phyloP scores from a whole-genome alignment of 495 filamentous ascomycete genomes.

The Hypoxylon fragiforme region DNA sequence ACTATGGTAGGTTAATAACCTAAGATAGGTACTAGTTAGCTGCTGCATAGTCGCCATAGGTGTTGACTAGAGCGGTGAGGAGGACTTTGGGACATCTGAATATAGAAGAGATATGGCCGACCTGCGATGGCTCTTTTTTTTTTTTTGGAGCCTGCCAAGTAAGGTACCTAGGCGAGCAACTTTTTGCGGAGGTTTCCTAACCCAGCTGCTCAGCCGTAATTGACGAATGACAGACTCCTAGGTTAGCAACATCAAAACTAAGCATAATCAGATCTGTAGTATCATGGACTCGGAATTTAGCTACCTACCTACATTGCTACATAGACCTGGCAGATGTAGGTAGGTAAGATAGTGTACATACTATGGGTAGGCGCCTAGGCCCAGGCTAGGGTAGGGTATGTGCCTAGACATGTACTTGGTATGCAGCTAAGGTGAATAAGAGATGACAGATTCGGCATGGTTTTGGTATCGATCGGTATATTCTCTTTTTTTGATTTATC shows the following conservation, averaged over 20 bases:
- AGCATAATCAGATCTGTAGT: constrained; percentile 9
- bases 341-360: too few species aligned
- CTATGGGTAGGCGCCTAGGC: too few species aligned
- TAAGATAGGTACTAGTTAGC: background rate
- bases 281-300: constrained; percentile 28
- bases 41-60: background rate
- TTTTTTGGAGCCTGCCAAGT: constrained; percentile 23
- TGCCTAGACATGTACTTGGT: background rate
- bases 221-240: constrained; percentile 19
- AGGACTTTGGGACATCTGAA: too few species aligned
- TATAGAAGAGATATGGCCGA: constrained; percentile 7
- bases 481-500: too few species aligned
- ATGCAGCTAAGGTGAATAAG: background rate
- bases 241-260: constrained; percentile 12
- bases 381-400: background rate
- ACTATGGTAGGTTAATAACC: background rate
- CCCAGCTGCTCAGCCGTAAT: constrained; percentile 18
- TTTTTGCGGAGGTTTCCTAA: constrained; percentile 15
- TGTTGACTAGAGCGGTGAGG: constrained; percentile 15
- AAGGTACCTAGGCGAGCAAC: too few species aligned
- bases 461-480: background rate
- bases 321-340: too few species aligned
- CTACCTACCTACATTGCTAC: too few species aligned
- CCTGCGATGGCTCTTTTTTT: constrained; percentile 28
- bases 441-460: constrained; percentile 7